phyloP scores from a whole-genome alignment of 805 yeast genomes.

The Naumovozyma castellii region DNA sequence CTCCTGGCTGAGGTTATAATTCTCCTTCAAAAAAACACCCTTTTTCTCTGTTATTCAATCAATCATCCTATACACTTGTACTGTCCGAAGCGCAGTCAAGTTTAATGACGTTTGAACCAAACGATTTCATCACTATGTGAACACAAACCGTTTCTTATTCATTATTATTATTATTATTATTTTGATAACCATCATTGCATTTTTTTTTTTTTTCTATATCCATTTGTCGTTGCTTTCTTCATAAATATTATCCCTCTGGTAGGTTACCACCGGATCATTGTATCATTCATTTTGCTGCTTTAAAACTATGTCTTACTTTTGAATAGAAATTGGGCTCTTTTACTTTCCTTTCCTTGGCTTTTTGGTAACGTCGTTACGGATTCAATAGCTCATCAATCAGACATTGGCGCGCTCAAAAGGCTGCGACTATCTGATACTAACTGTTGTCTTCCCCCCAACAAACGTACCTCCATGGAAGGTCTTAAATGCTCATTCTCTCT shows the following conservation, averaged over 20 bases:
- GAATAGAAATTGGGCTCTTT: no score
- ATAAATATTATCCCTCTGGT: no score
- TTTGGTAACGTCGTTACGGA: neutral
- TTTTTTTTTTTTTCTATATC: neutral
- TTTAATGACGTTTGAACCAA: conserved; percentile 21
- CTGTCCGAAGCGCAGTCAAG: conserved; percentile 32
- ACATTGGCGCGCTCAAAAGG: neutral
- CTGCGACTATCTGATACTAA: neutral
- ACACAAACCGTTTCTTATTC: conserved; percentile 1
- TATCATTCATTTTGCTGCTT: no score
- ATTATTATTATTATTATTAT: neutral
- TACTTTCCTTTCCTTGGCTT: neutral
- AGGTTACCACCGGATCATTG: no score
- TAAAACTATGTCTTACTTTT: no score
- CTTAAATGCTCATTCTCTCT: no score
- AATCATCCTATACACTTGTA: conserved; percentile 4
- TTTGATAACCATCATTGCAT: neutral
- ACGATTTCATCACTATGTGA: conserved; percentile 12
- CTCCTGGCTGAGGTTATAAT: neutral
- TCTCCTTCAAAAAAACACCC: no score
- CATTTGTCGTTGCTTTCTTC: no score
- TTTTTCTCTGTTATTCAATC: no score
- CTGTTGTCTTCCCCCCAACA: no score
- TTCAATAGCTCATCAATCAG: neutral
- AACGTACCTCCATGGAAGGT: no score